Base-by-base conservation (phyloP, 768 basidiomycete species). In the Termitomyces sp. region DNA sequence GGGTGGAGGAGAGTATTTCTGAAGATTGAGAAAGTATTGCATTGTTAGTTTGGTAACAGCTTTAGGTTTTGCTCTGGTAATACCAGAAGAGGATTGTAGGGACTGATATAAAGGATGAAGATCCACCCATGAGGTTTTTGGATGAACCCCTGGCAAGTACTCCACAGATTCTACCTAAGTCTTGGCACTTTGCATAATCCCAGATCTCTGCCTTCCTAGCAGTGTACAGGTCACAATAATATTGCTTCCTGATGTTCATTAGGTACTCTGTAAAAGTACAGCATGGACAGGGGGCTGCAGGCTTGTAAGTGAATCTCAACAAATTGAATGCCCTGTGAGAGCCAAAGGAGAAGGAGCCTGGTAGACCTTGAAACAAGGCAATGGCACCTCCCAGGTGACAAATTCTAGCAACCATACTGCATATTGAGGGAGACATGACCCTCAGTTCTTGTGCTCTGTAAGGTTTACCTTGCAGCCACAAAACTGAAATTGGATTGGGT, bases 11-110 rank as follows among this genome's bases (percentile, higher is more conserved):
- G 40, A 15, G 11, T 43, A 59, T 1, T 57, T 31, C 52, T 68
- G 71, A 0, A 72, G 65, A 1, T 47, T 36, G 3, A 60, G 45
- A 37, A 68, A 69, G 46, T 72, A 71, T 11, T 66, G 34, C 15
- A 60, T 58, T 0, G 65, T 63, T 2, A 57, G 32, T 29, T 62
- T 17, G 14, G 60, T 61, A 1, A 69, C 63, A 4, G 17, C 55
- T 15, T 47, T 48, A 5, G 63, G 66, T 4, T 65, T 62, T 29
- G 61, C 63, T 9, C 48, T 53, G 1, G 66, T 51, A 1, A 42
- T 29, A 8, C 53, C 54, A 15, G 62, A 7, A n/a, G 34, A 14
- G 1, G 31, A 36, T 17, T 5, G 25, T 47, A 4, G 25, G 25
- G 1, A 46, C 10, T 11, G 10, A 25, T 4, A 46, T 20, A 46